These are phyloP conservation scores for Didymella pomorum DNA, from an alignment of 2,329 filamentous ascomycete species.

Conservation along the genomic window DNA sequence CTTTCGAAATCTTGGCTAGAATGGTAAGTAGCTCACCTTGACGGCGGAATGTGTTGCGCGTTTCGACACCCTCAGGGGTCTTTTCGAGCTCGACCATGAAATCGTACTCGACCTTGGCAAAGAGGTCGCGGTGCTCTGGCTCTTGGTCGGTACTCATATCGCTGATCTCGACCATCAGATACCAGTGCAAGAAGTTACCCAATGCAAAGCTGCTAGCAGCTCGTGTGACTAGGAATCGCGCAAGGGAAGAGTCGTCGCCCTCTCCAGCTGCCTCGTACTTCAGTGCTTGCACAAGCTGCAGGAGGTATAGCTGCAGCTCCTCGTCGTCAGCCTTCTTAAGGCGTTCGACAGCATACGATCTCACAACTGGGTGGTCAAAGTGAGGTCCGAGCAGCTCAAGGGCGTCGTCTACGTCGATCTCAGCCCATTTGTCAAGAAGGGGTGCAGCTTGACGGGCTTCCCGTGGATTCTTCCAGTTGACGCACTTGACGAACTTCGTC, in stretches of 20 bases:
- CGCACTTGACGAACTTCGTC: slow-evolving; percentile 97
- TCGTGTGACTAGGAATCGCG: slow-evolving; percentile 85
- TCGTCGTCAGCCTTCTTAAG: slow-evolving; percentile 91
- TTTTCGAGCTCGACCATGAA: slow-evolving; percentile 90
- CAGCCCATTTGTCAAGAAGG: slow-evolving; percentile 90
- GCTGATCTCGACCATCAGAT: slow-evolving; percentile 96
- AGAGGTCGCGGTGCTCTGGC: slow-evolving; percentile 80
- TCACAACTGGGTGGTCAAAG: slow-evolving; percentile 86
- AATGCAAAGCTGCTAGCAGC: slow-evolving; percentile 88
- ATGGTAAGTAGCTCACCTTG: slow-evolving; percentile 91
- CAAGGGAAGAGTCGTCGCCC: slow-evolving; percentile 84
- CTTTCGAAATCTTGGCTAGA: slow-evolving; percentile 85
- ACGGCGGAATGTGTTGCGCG: slow-evolving; percentile 77
- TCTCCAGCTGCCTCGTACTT: slow-evolving; percentile 69
- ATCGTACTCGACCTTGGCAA: slow-evolving; percentile 91
- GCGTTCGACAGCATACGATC: slow-evolving; percentile 91
- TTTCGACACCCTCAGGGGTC: slow-evolving; percentile 72
- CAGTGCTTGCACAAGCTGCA: slow-evolving; percentile 93
- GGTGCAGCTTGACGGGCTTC: slow-evolving; percentile 91
- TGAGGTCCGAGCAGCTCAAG: slow-evolving; percentile 91
- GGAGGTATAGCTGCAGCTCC: slow-evolving; percentile 86
- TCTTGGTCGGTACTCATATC: slow-evolving; percentile 79
- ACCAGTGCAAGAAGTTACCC: slow-evolving; percentile 97
- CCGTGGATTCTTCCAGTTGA: slow-evolving; percentile 86
- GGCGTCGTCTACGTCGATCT: slow-evolving; percentile 96